Base-by-base conservation (phyloP, 352 stramenopile genomes). In the Globisporangium parvum region DNA sequence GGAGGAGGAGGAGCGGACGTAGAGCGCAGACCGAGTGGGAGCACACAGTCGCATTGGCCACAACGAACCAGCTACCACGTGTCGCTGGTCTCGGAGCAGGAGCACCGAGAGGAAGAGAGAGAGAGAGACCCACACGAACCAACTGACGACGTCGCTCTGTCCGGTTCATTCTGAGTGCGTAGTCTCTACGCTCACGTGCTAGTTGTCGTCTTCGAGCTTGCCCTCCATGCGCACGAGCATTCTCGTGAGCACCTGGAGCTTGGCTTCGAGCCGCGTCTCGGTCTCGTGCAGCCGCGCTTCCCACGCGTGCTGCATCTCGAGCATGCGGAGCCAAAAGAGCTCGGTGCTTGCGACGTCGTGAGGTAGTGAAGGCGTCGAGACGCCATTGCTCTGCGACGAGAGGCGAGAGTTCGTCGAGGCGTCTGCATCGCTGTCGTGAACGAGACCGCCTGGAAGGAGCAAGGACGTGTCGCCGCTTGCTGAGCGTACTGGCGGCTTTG, bases 221-320 rank as follows among this genome's bases (percentile, higher is more conserved):
- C 62, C 57, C 56, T 91, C 78, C 2, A 91, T 63, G 12, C 75
- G 72, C 41, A 85, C 62, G 31, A 91, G 58, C 45, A 88, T 83
- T 60, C 87, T 89, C 44, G 72, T 83, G 15, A 91, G 58, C 47
- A 80, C 73, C 55, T 84, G 69, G 4, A 91, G 52, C 56, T 89
- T 89, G 3, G 70, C 60, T 47, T 91, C 80, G n/a, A 89, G 64
- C 6, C 78, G 72, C 33, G 78, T 66, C 55, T 91, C 80, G 1
- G 77, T 85, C 52, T 87, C 78, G 23, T 75, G 20, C 47, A 91
- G 53, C 1, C 71, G 72, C 3, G 76, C 69, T 33, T 91, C 75
- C n/a, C 77, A 80, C 6, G 59, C 71, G 17, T 73, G 72, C 48
- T 91, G 75, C 59, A 91, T 75, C 20, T 85, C 66, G 11, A 69